Base-by-base conservation (phyloP, 495 filamentous ascomycete species). In the Annulohypoxylon stygium region DNA sequence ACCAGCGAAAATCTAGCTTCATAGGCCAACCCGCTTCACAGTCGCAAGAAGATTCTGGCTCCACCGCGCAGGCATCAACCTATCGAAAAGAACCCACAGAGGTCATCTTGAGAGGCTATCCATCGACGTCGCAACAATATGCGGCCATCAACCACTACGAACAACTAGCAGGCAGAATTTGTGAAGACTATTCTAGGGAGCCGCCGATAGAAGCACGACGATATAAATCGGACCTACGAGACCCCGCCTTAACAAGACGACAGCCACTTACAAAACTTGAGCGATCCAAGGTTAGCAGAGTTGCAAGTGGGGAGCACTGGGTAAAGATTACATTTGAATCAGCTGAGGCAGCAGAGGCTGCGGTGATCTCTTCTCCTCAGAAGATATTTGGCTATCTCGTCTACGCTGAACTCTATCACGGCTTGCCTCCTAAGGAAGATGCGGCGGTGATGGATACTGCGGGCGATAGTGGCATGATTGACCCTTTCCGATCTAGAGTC, bases 261-360 rank as follows among this genome's bases (percentile, higher is more conserved):
- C 83, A 84, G 39, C 83, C 87, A 5, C 78, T 97, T 16, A 90
- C 93, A 14, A 78, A 85, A 26, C 87, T 88, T 37, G 93, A 95
- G 72, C 89, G 92, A 70, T 85, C 83, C 62, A 92, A 93, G 77
- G 91, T 93, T 66, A 93, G 92, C 80, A 86, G 83, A 54, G 92
- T 91, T 69, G 89, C 90, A 20, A 90, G 93, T 61, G 94, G 94
- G 14, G 87, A 90, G 67, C 89, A 94, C 81, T 97, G 94, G 94
- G 93, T 97, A 73, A 97, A 97, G 76, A 86, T 97, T 59, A 97
- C 94, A 1, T 97, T 95, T 72, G 93, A 97, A 80, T 93, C 92
- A 5, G 85, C 88, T 36, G 87, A 91, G 66, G 90, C 93, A 3
- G 94, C 93, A 18, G 92, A 94, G 55, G 85, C 88, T 39, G 94